These are phyloP conservation scores for Acacia crassicarpa DNA, from an alignment of 306 rosid species.

Conservation along the genomic window DNA sequence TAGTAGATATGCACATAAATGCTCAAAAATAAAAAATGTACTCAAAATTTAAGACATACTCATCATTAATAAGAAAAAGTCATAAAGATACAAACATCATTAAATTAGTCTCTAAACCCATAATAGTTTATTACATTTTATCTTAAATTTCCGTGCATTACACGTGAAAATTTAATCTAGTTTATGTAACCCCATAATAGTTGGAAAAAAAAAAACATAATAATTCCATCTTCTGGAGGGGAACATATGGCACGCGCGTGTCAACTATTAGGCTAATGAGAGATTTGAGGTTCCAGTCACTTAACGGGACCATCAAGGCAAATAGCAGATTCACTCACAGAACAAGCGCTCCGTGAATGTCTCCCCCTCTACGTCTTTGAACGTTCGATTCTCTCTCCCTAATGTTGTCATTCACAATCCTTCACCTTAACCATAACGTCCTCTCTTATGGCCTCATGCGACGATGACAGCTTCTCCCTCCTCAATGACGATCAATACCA, in stretches of 20 bases:
- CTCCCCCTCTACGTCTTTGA: constrained; percentile 28
- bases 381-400: constrained; percentile 40
- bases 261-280: background rate
- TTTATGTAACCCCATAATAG: background rate
- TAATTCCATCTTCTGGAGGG: background rate
- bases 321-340: constrained; percentile 47
- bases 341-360: constrained; percentile 56
- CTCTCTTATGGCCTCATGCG: constrained; percentile 81
- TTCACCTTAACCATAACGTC: constrained; percentile 76
- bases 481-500: constrained; percentile 68
- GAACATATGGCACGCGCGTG: background rate
- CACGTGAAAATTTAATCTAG: background rate
- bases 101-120: too few relatives aligned
- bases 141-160: too few relatives aligned
- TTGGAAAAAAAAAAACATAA: background rate
- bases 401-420: constrained; percentile 62
- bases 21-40: too few relatives aligned
- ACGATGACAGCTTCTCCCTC: constrained; percentile 85
- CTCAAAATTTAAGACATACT: too few relatives aligned
- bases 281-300: constrained; percentile 26
- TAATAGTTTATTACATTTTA: too few relatives aligned
- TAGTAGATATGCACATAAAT: too few relatives aligned
- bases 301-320: constrained; percentile 88
- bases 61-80: too few relatives aligned
- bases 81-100: too few relatives aligned